Conservation (phyloP, 2,329 filamentous ascomycete species). For the Pseudogymnoascus destructans region DNA sequence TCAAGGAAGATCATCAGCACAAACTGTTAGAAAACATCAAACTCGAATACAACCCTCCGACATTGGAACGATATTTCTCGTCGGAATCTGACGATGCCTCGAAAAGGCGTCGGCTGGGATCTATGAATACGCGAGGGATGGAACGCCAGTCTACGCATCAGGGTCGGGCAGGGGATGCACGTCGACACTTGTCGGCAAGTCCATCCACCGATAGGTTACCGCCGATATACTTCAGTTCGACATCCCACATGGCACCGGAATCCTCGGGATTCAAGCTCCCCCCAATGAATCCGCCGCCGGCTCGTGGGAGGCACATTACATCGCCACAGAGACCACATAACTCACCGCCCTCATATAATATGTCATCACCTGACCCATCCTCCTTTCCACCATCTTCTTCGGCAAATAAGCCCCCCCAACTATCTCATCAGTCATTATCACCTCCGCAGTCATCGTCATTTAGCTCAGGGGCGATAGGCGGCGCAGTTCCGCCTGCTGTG, state of each 20-base stretch:
- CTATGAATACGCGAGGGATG: neutral
- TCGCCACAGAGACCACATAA: constrained; percentile 23
- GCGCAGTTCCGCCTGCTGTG: constrained; percentile 20
- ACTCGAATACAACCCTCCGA: neutral
- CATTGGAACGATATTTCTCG: constrained; percentile 1
- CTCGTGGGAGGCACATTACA: constrained; percentile 21
- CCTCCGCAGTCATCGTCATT: constrained; percentile 17
- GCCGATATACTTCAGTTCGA: constrained; percentile 17
- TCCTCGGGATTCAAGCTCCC: constrained; percentile 14
- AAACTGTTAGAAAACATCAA: neutral
- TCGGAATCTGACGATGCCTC: neutral
- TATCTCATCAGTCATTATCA: constrained; percentile 16
- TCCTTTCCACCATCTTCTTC: constrained; percentile 16
- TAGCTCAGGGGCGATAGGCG: constrained; percentile 11
- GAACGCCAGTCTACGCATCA: neutral
- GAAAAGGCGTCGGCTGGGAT: neutral
- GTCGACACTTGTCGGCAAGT: constrained; percentile 15
- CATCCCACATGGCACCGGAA: constrained; percentile 12
- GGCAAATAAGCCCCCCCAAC: constrained; percentile 10
- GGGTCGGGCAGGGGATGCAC: neutral
- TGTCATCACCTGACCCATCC: constrained; percentile 18
- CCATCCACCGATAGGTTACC: constrained; percentile 16
- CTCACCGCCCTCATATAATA: constrained; percentile 22
- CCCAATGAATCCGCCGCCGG: constrained; percentile 24
- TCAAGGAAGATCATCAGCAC: neutral